Evolutionary conservation across 257 asterid genomes (phyloP).

Genomic region (Mitragyna speciosa): DNA sequence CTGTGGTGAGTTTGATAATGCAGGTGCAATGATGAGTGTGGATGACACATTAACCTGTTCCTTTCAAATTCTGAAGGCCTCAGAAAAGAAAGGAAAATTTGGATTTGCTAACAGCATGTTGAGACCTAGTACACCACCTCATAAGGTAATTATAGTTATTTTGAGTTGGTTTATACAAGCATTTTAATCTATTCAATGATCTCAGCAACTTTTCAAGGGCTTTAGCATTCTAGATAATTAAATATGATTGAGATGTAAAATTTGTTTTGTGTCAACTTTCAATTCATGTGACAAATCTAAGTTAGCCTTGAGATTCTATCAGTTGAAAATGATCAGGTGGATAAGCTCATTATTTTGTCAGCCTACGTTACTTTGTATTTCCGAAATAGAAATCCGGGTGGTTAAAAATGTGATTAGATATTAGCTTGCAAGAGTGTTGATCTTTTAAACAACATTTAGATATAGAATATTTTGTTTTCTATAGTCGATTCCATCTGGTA

Average conservation of each 20-base stretch:
- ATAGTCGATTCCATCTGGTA: too few species aligned
- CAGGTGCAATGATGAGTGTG: slow-evolving; percentile 36
- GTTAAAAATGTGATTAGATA: background rate
- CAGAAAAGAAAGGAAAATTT: slow-evolving; percentile 28
- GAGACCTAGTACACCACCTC: slow-evolving; percentile 35
- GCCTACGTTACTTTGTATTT: background rate
- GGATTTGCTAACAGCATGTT: slow-evolving; percentile 21
- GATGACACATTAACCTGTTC: slow-evolving; percentile 33
- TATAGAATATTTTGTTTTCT: too few species aligned
- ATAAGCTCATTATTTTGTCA: background rate
- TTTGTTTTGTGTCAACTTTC: background rate
- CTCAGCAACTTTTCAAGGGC: background rate
- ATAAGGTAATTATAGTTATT: slow-evolving; percentile 21
- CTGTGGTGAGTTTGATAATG: slow-evolving; percentile 34
- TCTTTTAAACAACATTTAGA: background rate
- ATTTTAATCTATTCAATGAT: background rate
- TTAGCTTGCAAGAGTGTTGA: background rate
- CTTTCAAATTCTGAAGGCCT: slow-evolving; percentile 31
- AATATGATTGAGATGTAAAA: background rate
- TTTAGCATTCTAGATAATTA: background rate
- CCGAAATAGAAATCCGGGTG: background rate
- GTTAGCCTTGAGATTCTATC: background rate
- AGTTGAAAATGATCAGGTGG: background rate
- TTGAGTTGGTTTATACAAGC: background rate
- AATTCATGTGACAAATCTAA: background rate